Evolutionary conservation across 768 basidiomycete species (phyloP), one percentile per base, ranked within the genome.

Genomic region (Boletellus emodensis): DNA sequence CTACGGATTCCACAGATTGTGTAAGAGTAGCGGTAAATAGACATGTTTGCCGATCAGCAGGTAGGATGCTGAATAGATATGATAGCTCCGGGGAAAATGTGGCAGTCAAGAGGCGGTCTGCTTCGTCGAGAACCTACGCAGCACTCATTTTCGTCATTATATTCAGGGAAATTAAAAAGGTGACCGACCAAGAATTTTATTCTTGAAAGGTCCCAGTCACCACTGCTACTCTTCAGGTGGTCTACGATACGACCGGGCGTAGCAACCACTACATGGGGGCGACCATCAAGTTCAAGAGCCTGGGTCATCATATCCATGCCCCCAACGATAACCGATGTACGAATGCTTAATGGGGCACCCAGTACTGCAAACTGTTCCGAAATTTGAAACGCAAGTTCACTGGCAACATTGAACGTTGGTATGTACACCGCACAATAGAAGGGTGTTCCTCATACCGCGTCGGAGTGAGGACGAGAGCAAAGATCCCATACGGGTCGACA

Each of bases 281-380:
- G 80, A 55, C 84, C 81, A 3, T 78, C 76, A 13, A 99, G 80
- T 61, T 94, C 93, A 15, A 90, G 73, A 0, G 95, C 91, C 65
- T 99, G 96, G 1, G 83, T 66, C 76, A 96, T 92, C 86, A 95
- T 95, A 61, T 99, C 96, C 92, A 99, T 95, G 6, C 96, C 96
- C 15, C 96, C 96, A 2, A 98, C 94, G 30, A 97, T 74, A 8
- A 97, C 93, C 10, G 87, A 81, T 9, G 93, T 95, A 28, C 84
- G 83, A 42, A 92, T 70, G 61, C 86, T 92, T 51, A 96, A 71
- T 11, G 91, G 75, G 15, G 81, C 75, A 22, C 96, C 95, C 2
- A 99, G 77, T 6, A 94, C 94, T 2, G 85, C 82, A 66, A 98
- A 97, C 65, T 99, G 96, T 55, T 97, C 95, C 2, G 94, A 81